phyloP scores from a whole-genome alignment of 345 rosid genomes.

The Cardamine resedifolia region DNA sequence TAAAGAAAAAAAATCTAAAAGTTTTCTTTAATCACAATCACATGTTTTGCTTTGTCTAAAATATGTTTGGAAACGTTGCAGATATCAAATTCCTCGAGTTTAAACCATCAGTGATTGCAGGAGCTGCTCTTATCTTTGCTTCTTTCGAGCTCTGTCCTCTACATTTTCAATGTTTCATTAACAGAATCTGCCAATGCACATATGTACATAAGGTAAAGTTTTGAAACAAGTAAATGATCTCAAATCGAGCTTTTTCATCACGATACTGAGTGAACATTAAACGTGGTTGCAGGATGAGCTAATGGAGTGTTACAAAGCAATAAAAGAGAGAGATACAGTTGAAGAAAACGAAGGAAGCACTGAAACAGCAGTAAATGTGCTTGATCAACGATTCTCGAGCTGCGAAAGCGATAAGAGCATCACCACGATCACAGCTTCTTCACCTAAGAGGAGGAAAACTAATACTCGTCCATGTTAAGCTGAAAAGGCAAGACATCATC shows the following conservation, averaged over 20 bases:
- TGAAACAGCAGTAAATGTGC: slow-evolving; percentile 55
- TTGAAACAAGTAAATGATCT: slow-evolving; percentile 4
- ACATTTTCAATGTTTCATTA: slow-evolving; percentile 48
- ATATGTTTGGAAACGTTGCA: slow-evolving; percentile 24
- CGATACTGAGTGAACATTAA: not conserved
- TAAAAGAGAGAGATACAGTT: slow-evolving; percentile 46
- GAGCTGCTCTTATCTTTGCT: slow-evolving; percentile 66
- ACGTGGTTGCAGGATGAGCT: slow-evolving; percentile 45
- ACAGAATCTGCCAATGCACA: slow-evolving; percentile 49
- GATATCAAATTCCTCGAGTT: slow-evolving; percentile 56
- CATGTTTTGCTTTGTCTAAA: not conserved
- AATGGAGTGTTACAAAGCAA: slow-evolving; percentile 48
- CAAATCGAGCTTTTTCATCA: not conserved
- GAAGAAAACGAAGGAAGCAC: slow-evolving; percentile 43
- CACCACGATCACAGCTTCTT: slow-evolving; percentile 33
- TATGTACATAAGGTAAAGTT: slow-evolving; percentile 63
- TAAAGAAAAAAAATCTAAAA: slow-evolving; percentile 14
- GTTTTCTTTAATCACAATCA: not conserved
- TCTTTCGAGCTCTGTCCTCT: slow-evolving; percentile 56
- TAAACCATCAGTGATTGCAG: slow-evolving; percentile 77
- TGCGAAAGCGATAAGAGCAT: slow-evolving; percentile 42
- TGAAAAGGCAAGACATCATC: slow-evolving; percentile 35
- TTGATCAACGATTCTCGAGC: slow-evolving; percentile 52
- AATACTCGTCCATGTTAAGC: slow-evolving; percentile 26
- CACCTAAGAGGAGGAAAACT: slow-evolving; percentile 44